Base-by-base conservation (phyloP, 192 early-diverging fungal species). In the Pilobolus umbonatus region DNA sequence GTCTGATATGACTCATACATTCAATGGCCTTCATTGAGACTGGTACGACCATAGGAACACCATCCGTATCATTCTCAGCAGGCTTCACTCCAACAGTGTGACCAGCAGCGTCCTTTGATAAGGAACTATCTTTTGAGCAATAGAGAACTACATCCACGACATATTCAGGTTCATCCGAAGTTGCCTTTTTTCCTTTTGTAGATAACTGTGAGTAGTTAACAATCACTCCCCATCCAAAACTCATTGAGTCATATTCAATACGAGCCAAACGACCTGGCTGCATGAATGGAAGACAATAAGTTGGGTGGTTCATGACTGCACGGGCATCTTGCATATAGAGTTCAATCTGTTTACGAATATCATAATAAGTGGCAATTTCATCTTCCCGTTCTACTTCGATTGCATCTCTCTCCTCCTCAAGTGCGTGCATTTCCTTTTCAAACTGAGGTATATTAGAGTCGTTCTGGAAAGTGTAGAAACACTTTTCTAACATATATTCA, bases 171-270 rank as follows among this genome's bases (percentile, higher is more conserved):
- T 59, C 71, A 22, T 43, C 29, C 28, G 64, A 63, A 12, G 59
- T 48, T 2, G 56, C 57, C 2, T 65, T 64, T 28, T 69, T 69
- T 38, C 67, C 64, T 43, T 51, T 65, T 25, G 61, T 30, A 15
- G 63, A 52, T 44, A 62, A 69, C 60, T 90, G 87, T 48, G 84
- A 73, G 66, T 81, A 89, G 51, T 80, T 88, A n/a, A 86, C 72
- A 29, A 96, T 82, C 28, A 90, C 80, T 26, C 94, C 93, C 92
- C 92, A 98, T 45, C 93, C 96, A 78, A 94, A 98, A 52, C 96
- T 81, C 65, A 85, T 65, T 21, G 75, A 76, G 15, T 75, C 78
- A 5, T 74, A 68, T 28, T 71, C 69, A 9, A 86, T 78, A 11
- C 79, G 75, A 34, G 89, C 86, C 5, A 95, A 69, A 39, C 96